phyloP scores from a whole-genome alignment of 345 rosid genomes.

The Gossypium australe region DNA sequence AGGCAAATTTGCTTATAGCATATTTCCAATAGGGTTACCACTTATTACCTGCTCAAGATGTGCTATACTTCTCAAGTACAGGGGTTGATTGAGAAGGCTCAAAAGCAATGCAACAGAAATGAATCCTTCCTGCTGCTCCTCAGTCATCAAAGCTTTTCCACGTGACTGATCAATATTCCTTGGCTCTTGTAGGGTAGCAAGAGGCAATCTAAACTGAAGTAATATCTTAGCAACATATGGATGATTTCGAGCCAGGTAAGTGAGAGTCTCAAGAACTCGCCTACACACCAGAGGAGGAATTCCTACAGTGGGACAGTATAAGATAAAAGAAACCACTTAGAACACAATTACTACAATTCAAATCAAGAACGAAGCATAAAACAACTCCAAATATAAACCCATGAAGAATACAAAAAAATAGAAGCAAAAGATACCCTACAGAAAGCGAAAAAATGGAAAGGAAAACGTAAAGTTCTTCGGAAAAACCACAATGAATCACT shows the following conservation, averaged over 20 bases:
- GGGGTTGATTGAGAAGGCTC: conserved; percentile 87
- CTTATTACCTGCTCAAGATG: conserved; percentile 97
- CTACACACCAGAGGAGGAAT: conserved; percentile 91
- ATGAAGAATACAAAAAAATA: not conserved
- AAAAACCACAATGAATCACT: not conserved
- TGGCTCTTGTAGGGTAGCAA: conserved; percentile 33
- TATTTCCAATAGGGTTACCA: conserved; percentile 4
- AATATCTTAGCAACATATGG: conserved; percentile 70
- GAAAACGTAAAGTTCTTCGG: not conserved
- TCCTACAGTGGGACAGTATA: conserved; percentile 35
- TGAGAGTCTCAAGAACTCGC: conserved; percentile 82
- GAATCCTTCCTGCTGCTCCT: conserved; percentile 44
- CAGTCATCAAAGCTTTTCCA: conserved; percentile 67
- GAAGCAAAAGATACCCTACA: not conserved
- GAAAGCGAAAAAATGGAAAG: not conserved
- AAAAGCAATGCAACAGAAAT: conserved; percentile 69
- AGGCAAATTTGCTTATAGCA: not conserved
- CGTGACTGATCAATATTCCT: conserved; percentile 39
- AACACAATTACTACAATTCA: not conserved
- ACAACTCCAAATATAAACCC: not conserved
- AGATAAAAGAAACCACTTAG: not conserved
- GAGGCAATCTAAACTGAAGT: conserved; percentile 59
- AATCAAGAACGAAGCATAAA: not conserved
- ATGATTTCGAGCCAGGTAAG: conserved; percentile 84
- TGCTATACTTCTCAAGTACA: conserved; percentile 86